Conservation (phyloP, 441 rosid species). For the Erysimum pusillum region DNA sequence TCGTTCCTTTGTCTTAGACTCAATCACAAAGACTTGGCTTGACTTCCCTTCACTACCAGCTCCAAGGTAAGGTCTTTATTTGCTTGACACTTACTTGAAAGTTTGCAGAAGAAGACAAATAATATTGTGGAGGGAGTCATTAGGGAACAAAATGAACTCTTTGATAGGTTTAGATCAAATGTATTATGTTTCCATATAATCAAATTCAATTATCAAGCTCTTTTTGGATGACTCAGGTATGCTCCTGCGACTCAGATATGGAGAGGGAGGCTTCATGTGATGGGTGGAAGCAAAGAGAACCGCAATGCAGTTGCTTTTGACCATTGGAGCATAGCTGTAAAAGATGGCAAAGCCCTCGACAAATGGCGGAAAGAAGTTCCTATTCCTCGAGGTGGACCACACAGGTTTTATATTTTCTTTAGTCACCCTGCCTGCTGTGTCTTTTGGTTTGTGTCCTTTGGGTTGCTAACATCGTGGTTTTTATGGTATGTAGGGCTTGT, state of each 20-base stretch:
- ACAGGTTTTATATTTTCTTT: constrained; percentile 56
- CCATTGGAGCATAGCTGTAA: constrained; percentile 92
- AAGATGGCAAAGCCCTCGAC: constrained; percentile 77
- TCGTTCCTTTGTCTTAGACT: constrained; percentile 67
- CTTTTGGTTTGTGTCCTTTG: not conserved
- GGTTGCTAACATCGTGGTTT: constrained; percentile 17
- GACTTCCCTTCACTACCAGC: constrained; percentile 71
- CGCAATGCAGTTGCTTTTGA: constrained; percentile 83
- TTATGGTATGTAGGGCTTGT: constrained; percentile 63
- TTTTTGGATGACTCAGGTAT: constrained; percentile 57
- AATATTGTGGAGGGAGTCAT: too few relatives aligned
- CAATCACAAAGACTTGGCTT: constrained; percentile 65
- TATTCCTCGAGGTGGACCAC: constrained; percentile 97
- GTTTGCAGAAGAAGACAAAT: too few relatives aligned
- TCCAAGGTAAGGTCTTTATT: constrained; percentile 59
- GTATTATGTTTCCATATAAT: not conserved
- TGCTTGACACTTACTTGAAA: too few relatives aligned
- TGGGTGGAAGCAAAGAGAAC: constrained; percentile 95
- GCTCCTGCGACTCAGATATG: constrained; percentile 93
- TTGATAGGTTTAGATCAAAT: not conserved
- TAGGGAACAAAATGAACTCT: too few relatives aligned
- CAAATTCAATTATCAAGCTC: not conserved
- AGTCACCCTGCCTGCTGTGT: constrained; percentile 8
- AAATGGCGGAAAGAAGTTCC: constrained; percentile 74
- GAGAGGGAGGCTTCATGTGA: constrained; percentile 94